A percentile compares a stretch with the other conserved stretches of the same genome.
These are phyloP conservation scores for Neofusicoccum cordaticola DNA, from an alignment of 2,329 filamentous ascomycete species.

Conservation along the genomic window DNA sequence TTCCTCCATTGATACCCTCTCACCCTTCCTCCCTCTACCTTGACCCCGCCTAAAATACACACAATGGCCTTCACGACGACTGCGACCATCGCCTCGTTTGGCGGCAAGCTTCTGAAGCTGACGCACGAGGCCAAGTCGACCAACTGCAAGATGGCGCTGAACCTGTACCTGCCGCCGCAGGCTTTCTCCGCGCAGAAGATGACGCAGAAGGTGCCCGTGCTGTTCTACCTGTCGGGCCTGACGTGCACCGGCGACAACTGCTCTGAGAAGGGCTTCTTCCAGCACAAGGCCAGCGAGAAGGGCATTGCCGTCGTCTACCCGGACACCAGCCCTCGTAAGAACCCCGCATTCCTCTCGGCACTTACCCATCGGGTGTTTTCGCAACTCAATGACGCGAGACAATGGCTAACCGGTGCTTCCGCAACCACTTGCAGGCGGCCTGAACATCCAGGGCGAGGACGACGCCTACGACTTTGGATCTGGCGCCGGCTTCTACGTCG, in stretches of 20 bases:
- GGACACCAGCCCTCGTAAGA: slow-evolving; percentile 82
- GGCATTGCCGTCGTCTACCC: slow-evolving; percentile 93
- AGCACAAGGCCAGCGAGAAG: slow-evolving; percentile 72
- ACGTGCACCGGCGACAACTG: slow-evolving; percentile 89
- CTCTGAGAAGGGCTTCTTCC: slow-evolving; percentile 82
- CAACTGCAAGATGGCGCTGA: slow-evolving; percentile 85
- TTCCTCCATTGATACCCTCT: neutral
- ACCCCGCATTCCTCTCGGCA: neutral
- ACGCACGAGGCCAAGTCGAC: slow-evolving; percentile 77
- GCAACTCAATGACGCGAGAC: neutral
- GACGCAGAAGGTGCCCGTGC: slow-evolving; percentile 68
- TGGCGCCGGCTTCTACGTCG: slow-evolving; percentile 91
- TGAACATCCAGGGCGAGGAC: slow-evolving; percentile 78
- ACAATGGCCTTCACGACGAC: slow-evolving; percentile 77
- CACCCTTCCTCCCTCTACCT: neutral
- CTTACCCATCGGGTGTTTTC: neutral
- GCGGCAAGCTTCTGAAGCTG: slow-evolving; percentile 92
- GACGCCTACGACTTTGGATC: slow-evolving; percentile 89
- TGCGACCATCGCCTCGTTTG: slow-evolving; percentile 85
- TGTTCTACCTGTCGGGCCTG: slow-evolving; percentile 90
- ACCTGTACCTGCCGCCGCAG: slow-evolving; percentile 82
- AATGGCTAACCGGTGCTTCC: slow-evolving; percentile 18
- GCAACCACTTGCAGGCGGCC: slow-evolving; percentile 56
- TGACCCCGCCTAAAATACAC: neutral
- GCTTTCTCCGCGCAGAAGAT: slow-evolving; percentile 51